Evolutionary conservation across 176 grass and related monocot genomes (phyloP).

Genomic region (Saccharum officinarum): DNA sequence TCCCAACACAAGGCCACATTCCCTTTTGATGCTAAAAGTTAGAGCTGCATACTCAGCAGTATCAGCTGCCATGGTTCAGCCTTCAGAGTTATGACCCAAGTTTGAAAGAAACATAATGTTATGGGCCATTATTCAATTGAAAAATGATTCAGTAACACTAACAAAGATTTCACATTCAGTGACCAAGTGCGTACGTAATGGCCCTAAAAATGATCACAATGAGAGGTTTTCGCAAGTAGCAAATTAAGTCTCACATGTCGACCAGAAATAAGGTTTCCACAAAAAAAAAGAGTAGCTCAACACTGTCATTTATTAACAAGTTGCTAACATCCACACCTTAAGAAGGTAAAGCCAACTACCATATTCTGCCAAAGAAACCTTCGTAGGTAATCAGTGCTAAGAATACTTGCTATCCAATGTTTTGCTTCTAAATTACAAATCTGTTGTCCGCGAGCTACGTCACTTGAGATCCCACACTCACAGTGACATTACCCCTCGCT

Average conservation of each 20-base stretch:
- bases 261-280: neutral
- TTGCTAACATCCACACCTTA: neutral
- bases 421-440: neutral
- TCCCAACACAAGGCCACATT: neutral
- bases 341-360: neutral
- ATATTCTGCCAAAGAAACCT: neutral
- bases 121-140: constrained; percentile 3
- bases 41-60: neutral
- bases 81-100: neutral
- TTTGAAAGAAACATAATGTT: neutral
- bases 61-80: neutral
- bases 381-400: neutral
- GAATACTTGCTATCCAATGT: neutral
- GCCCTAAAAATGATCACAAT: neutral
- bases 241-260: neutral
- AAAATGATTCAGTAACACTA: neutral
- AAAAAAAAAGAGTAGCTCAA: neutral
- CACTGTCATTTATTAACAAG: neutral
- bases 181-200: neutral
- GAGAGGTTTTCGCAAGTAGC: neutral
- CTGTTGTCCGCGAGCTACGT: too few relatives aligned
- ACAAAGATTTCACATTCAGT: neutral
- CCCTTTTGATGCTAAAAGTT: neutral
- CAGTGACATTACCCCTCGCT: too few relatives aligned
- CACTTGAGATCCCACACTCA: too few relatives aligned